These are phyloP conservation scores for Orbilia blumenaviensis DNA, from an alignment of 2,329 filamentous ascomycete genomes.

Conservation along the genomic window DNA sequence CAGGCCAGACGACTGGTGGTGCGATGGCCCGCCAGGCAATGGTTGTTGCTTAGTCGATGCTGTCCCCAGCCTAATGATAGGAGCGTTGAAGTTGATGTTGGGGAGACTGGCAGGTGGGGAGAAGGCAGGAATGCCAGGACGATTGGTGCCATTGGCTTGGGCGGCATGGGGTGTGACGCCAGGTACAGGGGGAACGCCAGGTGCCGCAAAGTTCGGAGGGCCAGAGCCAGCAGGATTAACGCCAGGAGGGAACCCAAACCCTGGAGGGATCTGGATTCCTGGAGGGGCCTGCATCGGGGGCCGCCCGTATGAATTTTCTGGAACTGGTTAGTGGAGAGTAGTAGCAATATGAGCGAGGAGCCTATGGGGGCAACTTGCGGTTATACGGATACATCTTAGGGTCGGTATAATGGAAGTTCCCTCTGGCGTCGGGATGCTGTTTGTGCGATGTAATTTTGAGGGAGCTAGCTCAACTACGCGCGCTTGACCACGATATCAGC, in stretches of 20 bases:
- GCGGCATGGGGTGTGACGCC: slow-evolving; percentile 78
- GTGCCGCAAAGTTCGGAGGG: slow-evolving; percentile 66
- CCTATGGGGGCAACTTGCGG: slow-evolving; percentile 50
- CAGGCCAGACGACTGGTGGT: slow-evolving; percentile 15
- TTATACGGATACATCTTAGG: slow-evolving; percentile 58
- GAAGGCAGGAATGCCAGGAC: slow-evolving; percentile 76
- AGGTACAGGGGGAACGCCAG: slow-evolving; percentile 80
- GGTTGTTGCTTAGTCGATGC: slow-evolving; percentile 70
- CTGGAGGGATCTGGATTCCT: slow-evolving; percentile 55
- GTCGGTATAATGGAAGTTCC: not conserved
- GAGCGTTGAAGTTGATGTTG: slow-evolving; percentile 97
- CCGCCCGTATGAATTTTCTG: slow-evolving; percentile 56
- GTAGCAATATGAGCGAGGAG: not conserved
- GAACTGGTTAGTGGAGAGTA: not conserved
- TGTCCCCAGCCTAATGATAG: slow-evolving; percentile 91
- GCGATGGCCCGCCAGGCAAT: slow-evolving; percentile 7
- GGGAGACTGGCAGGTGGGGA: slow-evolving; percentile 90
- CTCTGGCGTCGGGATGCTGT: not conserved
- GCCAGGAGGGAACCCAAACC: slow-evolving; percentile 53
- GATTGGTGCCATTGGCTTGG: slow-evolving; percentile 79
- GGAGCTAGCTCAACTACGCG: not conserved
- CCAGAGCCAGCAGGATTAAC: slow-evolving; percentile 54
- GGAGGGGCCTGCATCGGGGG: slow-evolving; percentile 57
- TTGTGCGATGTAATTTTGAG: not conserved
- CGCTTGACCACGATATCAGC: not conserved